phyloP scores from a whole-genome alignment of 805 yeast species.

The Cyberlindnera mycetangii region DNA sequence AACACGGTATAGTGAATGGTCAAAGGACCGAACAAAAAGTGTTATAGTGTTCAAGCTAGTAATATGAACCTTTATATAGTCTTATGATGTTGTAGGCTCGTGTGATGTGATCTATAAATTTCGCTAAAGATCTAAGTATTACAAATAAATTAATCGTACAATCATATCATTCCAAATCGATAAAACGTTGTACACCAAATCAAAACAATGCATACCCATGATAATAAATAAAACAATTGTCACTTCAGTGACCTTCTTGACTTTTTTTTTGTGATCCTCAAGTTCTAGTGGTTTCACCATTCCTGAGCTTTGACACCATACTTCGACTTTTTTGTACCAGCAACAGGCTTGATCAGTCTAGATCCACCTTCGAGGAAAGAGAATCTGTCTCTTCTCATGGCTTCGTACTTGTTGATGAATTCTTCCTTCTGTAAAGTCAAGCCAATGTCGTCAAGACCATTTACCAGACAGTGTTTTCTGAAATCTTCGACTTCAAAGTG shows the following conservation, averaged over 20 bases:
- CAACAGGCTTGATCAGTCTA: constrained; percentile 58
- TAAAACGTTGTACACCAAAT: constrained; percentile 12
- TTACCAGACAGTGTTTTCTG: constrained; percentile 91
- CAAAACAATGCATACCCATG: background rate
- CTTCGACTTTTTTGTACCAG: constrained; percentile 64
- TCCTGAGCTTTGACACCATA: constrained; percentile 71
- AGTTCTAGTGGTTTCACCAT: constrained; percentile 44
- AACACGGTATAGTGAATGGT: constrained; percentile 25
- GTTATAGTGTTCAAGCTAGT: too few species aligned
- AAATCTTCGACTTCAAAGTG: constrained; percentile 85
- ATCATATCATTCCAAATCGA: constrained; percentile 18
- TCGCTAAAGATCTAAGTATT: too few species aligned
- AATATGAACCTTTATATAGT: too few species aligned
- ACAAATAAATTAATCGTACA: constrained; percentile 8
- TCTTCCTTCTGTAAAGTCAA: constrained; percentile 88
- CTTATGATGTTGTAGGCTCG: too few species aligned
- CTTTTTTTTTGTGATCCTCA: background rate
- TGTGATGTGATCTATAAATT: too few species aligned
- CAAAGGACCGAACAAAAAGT: background rate
- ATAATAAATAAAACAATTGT: constrained; percentile 10
- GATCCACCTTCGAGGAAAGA: constrained; percentile 94
- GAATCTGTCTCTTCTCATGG: constrained; percentile 68
- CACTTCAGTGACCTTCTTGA: constrained; percentile 4
- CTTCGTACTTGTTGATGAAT: constrained; percentile 71
- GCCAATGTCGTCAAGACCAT: constrained; percentile 97